These are phyloP conservation scores for Hymenotorrendiella dingleyae DNA, from an alignment of 2,329 filamentous ascomycete species.

Conservation along the genomic window DNA sequence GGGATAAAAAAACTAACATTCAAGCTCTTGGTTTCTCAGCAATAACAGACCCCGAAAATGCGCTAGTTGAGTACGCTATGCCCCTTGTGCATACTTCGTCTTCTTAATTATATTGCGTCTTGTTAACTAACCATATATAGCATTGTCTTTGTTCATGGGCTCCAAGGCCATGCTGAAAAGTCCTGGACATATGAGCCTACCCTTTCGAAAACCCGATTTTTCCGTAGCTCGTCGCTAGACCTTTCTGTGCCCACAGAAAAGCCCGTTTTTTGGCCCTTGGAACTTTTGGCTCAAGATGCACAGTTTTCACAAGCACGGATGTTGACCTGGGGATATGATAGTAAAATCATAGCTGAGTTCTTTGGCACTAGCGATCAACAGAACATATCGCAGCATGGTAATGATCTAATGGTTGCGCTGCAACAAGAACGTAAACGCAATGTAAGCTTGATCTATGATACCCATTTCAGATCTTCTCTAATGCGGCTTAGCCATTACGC, in stretches of 20 bases:
- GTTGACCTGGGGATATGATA: constrained; percentile 4
- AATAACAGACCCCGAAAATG: background rate
- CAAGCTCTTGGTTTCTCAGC: background rate
- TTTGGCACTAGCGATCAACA: constrained; percentile 2
- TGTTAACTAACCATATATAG: background rate
- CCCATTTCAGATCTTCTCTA: background rate
- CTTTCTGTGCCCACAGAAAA: background rate
- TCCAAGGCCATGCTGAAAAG: constrained; percentile 1
- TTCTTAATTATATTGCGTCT: background rate
- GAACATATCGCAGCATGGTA: constrained; percentile 4
- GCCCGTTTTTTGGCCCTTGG: constrained; percentile 1
- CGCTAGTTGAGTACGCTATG: constrained; percentile 4
- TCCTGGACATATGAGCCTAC: background rate
- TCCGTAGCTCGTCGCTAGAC: background rate
- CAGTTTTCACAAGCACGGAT: background rate
- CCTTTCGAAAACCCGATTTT: background rate
- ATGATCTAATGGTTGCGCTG: constrained; percentile 2
- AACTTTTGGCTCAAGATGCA: background rate
- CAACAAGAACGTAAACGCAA: constrained; percentile 4
- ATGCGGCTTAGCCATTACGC: background rate
- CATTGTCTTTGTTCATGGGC: constrained; percentile 4
- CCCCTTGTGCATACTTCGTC: too few species aligned
- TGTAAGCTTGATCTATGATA: background rate
- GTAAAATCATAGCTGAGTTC: constrained; percentile 1
- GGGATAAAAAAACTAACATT: background rate